Base-by-base conservation (phyloP, 352 stramenopile genomes). In the Globisporangium paroecandrum region DNA sequence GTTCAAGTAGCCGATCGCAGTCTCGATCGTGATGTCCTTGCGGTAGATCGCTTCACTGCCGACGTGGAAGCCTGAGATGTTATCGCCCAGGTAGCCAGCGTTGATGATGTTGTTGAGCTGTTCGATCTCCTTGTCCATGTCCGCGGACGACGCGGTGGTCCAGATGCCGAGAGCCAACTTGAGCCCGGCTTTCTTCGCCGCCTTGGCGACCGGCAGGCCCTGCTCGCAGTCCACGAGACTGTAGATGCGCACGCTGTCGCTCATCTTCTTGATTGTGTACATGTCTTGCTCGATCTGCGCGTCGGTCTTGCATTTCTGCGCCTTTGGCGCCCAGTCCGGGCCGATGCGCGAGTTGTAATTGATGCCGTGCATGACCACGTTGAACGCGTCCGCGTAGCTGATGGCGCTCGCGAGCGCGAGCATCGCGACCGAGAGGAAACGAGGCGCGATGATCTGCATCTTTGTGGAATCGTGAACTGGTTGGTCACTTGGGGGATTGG, bases 301-400 rank as follows among this genome's bases (percentile, higher is more conserved):
- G 29, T 56, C 56, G 1, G 67, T 69, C 70, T 91, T 92, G 72
- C 85, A 94, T 27, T 70, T 72, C 36, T 74, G 18, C 20, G 61
- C 72, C 12, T 74, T 53, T 4, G 77, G 6, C 0, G 67, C 69
- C 79, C 79, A 91, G 57, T 91, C 82, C 3, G 76, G 71, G 0
- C 72, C 80, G 60, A 82, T 89, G 53, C 83, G 82, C 20, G 80
- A 73, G 74, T 88, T 90, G 75, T 91, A 93, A 76, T 93, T 91
- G 65, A 91, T 70, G n/a, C 85, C 83, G 32, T 82, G 77, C 62
- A 93, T 73, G 38, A 75, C 81, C 55, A 88, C 79, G 60, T 84
- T 83, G 54, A 85, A 69, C 49, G 70, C 76, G 25, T 84, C 65
- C 2, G 36, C 62, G 10, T 25, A 60, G 43, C 43, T 60, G 34